phyloP scores from a whole-genome alignment of 257 asterid species.

The Leptodermis oblonga region DNA sequence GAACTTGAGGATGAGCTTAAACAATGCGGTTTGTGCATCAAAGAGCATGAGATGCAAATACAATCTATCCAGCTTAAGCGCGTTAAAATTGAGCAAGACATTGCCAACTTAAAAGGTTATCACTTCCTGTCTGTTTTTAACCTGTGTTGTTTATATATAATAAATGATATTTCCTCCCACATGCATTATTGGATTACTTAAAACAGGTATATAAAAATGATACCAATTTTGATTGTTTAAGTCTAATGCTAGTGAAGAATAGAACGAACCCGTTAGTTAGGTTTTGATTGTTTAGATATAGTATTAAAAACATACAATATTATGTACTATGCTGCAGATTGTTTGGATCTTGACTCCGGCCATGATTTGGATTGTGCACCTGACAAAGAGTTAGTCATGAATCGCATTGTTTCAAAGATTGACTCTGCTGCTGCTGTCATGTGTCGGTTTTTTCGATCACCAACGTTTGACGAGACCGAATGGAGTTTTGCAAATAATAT shows the following conservation, averaged over 20 bases:
- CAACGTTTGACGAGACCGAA: constrained; percentile 10
- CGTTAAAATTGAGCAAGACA: constrained; percentile 9
- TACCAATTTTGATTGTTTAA: neutral
- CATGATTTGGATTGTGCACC: constrained; percentile 9
- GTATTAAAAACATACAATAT: neutral
- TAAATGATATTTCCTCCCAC: neutral
- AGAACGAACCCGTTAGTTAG: neutral
- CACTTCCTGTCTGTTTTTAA: neutral
- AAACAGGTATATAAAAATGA: too few species aligned
- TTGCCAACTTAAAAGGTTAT: constrained; percentile 49
- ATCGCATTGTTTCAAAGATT: constrained; percentile 28
- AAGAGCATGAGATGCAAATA: constrained; percentile 16
- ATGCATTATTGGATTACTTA: too few species aligned
- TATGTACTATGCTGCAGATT: constrained; percentile 23
- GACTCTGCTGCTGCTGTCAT: constrained; percentile 48
- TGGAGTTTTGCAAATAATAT: constrained; percentile 20
- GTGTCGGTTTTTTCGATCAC: constrained; percentile 29
- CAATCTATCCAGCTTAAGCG: neutral
- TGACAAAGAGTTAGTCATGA: constrained; percentile 19
- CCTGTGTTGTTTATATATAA: neutral
- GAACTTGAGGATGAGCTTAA: constrained; percentile 38
- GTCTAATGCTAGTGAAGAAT: neutral
- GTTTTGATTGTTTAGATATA: neutral
- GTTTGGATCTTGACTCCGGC: constrained; percentile 15
- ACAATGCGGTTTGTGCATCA: constrained; percentile 12